Base-by-base conservation (phyloP, 495 filamentous ascomycete species). In the Echria macrotheca region DNA sequence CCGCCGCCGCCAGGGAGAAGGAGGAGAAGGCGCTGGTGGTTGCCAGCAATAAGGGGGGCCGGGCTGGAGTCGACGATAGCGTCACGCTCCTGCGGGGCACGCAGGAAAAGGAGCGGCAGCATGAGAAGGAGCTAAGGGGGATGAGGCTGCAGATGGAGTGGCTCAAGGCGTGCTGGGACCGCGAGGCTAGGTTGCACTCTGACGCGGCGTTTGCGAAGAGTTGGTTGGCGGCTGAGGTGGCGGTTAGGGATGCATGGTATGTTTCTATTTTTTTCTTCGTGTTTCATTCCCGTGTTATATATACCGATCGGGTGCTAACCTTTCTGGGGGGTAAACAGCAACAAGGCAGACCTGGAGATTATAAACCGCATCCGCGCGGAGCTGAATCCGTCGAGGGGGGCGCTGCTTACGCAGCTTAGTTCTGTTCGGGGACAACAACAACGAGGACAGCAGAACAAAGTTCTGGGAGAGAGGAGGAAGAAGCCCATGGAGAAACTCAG, bases 91-190 rank as follows among this genome's bases (percentile, higher is more conserved):
- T 80, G 37, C 69, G 72, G 14, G 70, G 69, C 8, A 62, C 76
- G 12, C 78, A 79, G 50, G 64, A 69, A 26, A 69, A 69, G 8
- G 75, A 85, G 56, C 72, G 74, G 46, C 71, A 76, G 41, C 91
- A 96, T 55, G 77, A 77, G 50, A 84, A 83, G 56, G 94, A 97
- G 68, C 75, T 96, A 24, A 77, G 81, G 39, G 90, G 90, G 9
- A 72, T 98, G 61, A 80, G 78, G 51, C 85, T 91, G 67, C 89
- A 96, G 65, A 91, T 96, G 56, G 75, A 89, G 53, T 98, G 86
- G 83, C 79, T 97, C 49, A 77, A 83, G 50, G 89, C 87, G 4
- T 78, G 82, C 42, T 82, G 84, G 63, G 74, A 79, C 61, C 77
- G 93, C 18, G 91, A 96, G 69, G 80, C 86, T 57, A 80, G 77